Evolutionary conservation across 2,329 filamentous ascomycete genomes (phyloP), one percentile per base, ranked within the genome.

Genomic region (Clonostachys sp.): DNA sequence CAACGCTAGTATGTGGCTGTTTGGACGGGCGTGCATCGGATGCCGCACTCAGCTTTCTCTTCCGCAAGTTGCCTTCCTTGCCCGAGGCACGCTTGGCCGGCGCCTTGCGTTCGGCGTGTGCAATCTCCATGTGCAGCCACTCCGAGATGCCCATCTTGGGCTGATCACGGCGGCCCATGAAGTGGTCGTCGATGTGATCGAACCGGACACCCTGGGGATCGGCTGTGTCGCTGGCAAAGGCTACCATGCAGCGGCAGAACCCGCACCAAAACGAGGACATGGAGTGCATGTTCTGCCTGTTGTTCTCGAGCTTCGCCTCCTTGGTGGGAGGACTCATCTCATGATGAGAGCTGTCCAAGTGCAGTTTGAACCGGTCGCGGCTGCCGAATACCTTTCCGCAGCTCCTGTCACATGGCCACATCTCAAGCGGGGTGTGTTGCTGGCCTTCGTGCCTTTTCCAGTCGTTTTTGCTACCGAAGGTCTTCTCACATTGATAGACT

Each of bases 391-490:
- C 66, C 51, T 75, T 78, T 9, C 70, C 75, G 56, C 88, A 94
- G 4, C 53, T 52, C 42, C 76, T 64, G 33, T 78, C 72, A 60
- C 91, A 96, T 33, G 79, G 80, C 83, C 87, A 96, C 43, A 77
- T 75, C 57, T 91, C 85, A 6, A 79, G 64, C 49, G 86, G 80
- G 51, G 80, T 82, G 61, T 96, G 91, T 58, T 92, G 87, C 14
- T 80, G 83, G 53, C 83, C 86, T 59, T 96, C 92, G 58, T 96
- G 91, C 2, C 91, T 82, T 61, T 95, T 95, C 91, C 83, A 96
- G 64, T 96, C 91, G 50, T 90, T 91, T 61, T 96, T 95, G 64
- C 87, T 91, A n/a, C 91, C 91, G 55, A 96, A 96, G 0, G 62
- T 73, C 59, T 89, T 91, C 44, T 67, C 64, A 58, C 91, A 96